phyloP scores from a whole-genome alignment of 805 yeast genomes.

The Wickerhamiella dianesei region DNA sequence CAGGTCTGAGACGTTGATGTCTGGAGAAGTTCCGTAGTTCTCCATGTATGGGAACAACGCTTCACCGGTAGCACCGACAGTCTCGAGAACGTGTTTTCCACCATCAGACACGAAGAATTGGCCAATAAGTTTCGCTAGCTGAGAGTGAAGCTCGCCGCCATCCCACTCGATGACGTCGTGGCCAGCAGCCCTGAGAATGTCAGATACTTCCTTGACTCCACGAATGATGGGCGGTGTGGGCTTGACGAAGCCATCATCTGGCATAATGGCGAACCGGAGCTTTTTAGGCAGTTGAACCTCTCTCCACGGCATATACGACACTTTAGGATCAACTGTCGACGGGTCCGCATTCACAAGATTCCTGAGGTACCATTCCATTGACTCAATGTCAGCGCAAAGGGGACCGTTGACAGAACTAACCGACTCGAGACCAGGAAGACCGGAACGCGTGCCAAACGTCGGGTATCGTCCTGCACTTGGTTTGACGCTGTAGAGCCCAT shows the following conservation, averaged over 20 bases:
- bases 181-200: conserved; percentile 43
- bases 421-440: conserved; percentile 27
- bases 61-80: conserved; percentile 31
- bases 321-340: conserved; percentile 38
- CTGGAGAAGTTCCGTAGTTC: not conserved
- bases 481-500: conserved; percentile 36
- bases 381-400: conserved; percentile 28
- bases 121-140: conserved; percentile 22
- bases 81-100: conserved; percentile 27
- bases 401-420: conserved; percentile 39
- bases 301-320: conserved; percentile 41
- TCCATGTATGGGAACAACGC: conserved; percentile 9
- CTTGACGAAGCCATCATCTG: conserved; percentile 32
- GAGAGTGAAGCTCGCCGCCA: conserved; percentile 31
- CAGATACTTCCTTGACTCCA: conserved; percentile 39
- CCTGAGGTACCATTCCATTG: conserved; percentile 30
- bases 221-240: conserved; percentile 47
- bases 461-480: conserved; percentile 34
- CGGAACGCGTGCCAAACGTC: conserved; percentile 22
- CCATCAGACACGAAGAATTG: conserved; percentile 21
- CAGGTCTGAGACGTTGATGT: not conserved
- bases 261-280: conserved; percentile 35
- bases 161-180: conserved; percentile 40
- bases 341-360: conserved; percentile 31
- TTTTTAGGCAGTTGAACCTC: conserved; percentile 20